Base-by-base conservation (phyloP, 2,329 filamentous ascomycete genomes). In the Trichophyton verrucosum region DNA sequence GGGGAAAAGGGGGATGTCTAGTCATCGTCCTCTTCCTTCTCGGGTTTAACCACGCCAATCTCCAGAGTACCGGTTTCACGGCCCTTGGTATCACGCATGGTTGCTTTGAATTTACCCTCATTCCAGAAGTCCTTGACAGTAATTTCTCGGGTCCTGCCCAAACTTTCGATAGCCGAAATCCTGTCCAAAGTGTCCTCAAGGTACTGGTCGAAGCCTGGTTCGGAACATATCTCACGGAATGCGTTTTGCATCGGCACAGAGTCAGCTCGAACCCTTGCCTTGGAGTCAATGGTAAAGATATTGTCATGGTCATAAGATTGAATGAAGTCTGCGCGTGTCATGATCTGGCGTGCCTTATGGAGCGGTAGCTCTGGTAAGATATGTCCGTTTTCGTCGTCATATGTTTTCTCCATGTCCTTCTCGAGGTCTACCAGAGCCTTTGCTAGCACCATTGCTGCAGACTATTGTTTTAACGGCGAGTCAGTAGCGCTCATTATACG, bases 251-350 rank as follows among this genome's bases (percentile, higher is more conserved):
- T 99, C 1, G 94, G 94, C 27, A 99, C 92, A 1, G 87, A 92
- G 72, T 95, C 92, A 1, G 94, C 94, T 55, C 94, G 85, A 6
- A 99, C 94, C 72, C 88, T 87, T 15, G 91, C 90, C 46, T 82
- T 81, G 61, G 86, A 89, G 63, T 95, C 92, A 68, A 99, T 97
- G 64, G 89, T 94, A 75, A 97, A 96, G 62, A 99, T 83, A 71
- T 97, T 97, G 63, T 94, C 83, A 65, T 94, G 89, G 75, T 99
- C 94, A 70, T 97, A 91, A 63, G 85, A 81, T 66, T 94, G 86
- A 68, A 97, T 91, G 72, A 97, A 99, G 74, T 99, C 94, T 62
- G 90, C 87, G 59, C 94, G 82, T 13, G 94, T 97, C 92, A 96
- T 96, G 71, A 96, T 87, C 74, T 96, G 82, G 64, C 92, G 87